Base-by-base conservation (phyloP, 1,139 yeast genomes). In the Wickerhamiella pararugosa region DNA sequence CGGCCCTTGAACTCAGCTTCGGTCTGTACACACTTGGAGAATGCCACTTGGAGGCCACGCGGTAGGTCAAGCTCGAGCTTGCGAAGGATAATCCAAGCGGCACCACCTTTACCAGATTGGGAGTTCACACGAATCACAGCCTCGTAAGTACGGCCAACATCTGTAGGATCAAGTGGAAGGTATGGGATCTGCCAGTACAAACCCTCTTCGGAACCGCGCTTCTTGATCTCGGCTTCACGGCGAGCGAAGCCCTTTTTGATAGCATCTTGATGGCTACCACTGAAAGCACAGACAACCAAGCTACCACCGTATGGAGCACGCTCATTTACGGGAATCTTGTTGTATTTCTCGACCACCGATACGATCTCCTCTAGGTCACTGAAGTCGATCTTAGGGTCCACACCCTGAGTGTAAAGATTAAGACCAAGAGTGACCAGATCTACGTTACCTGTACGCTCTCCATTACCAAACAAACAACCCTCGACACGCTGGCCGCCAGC, bases 401-500 rank as follows among this genome's bases (percentile, higher is more conserved):
- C 75, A 49, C 97, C 97, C 64, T 90, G 95, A 33, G 97, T 90
- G 67, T 86, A 87, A 68, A 90, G 67, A 64, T 90, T 90, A 52
- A 90, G 70, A 2, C 94, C 97, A 48, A 90, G 72, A 9, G 96
- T 87, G 43, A 87, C 94, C 46, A 90, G 68, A 62, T 90, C 98
- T 50, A 90, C 97, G 61, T 90, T 90, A 60, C 98, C 97, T 28
- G 98, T 90, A 65, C 97, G 78, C 70, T 90, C 98, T 60, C 98
- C 97, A 61, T 87, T 90, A 52, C 97, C 97, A 56, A 90, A 90
- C 47, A 90, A 68, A 68, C 97, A 90, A 42, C 98, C 97, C 65
- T 90, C 98, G 34, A 90, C 92, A 65, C 98, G 76, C 63, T 90
- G 95, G 37, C 95, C 97, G 52, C 98, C 97, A 4, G 95, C 98